Evolutionary conservation across 2,329 filamentous ascomycete genomes (phyloP), one percentile per base, ranked within the genome.

Genomic region (Curvularia eragrostidis): DNA sequence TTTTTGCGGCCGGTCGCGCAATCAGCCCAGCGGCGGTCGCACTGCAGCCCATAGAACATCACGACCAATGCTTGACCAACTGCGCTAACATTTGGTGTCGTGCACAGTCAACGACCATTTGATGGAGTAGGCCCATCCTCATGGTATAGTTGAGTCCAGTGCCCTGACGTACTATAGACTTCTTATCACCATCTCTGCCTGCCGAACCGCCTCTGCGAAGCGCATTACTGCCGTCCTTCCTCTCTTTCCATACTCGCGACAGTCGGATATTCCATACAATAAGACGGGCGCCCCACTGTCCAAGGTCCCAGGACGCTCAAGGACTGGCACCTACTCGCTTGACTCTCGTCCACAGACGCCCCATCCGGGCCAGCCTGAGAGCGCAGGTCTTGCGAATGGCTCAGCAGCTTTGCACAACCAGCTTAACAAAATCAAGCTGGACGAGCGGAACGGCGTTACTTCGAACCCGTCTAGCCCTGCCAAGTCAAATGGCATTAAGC

Each of bases 141-240:
- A 59, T 62, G 63, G 57, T 63, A 59, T 61, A 59, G 59, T 61
- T 65, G 55, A 66, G 58, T 61, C 58, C 54, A 64, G 52, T 65
- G 52, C 67, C 67, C 71, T 73, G 64, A 73, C 66, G 57, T 63
- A 58, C 54, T 54, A 57, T 53, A 73, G 71, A 65, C 88, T 98
- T 48, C 91, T 96, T 77, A 97, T 98, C 80, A 97, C 95, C 81
- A 94, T 98, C 70, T 96, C 92, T n/a, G 95, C 95, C 61, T 98
- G 95, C 87, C 96, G 97, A 80, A 89, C 91, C 12, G 93, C 93
- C 68, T 97, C 93, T 39, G 95, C 95, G 28, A 92, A 91, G 77
- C 86, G 92, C 70, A 93, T 99, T 71, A 98, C 94, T 41, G 95
- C 92, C 52, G 93, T 99, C 46, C 87, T 97, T 47, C 95, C 95